These are phyloP conservation scores for Cytospora piceicola DNA, from an alignment of 2,329 filamentous ascomycete genomes.

Conservation along the genomic window DNA sequence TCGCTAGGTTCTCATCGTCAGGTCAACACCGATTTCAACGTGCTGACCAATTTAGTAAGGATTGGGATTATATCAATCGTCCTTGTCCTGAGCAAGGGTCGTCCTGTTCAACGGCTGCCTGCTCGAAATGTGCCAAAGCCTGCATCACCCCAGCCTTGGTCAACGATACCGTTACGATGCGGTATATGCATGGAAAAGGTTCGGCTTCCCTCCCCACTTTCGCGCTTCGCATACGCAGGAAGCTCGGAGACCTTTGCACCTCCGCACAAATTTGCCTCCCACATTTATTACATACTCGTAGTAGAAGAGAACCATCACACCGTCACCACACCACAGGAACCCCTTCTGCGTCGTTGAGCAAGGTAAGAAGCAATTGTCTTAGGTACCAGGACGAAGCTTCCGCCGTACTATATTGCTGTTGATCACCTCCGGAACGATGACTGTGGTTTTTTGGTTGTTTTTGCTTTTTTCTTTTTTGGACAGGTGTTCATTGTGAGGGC, in stretches of 20 bases:
- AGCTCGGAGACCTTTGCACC: background rate
- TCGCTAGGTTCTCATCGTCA: background rate
- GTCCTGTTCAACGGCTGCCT: background rate
- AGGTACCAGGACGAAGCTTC: background rate
- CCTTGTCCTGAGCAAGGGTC: background rate
- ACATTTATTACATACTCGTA: background rate
- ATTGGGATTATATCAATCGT: background rate
- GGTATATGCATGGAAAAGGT: background rate
- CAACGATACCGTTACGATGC: background rate
- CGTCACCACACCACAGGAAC: background rate
- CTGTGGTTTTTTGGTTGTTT: constrained; percentile 12
- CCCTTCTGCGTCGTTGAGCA: background rate
- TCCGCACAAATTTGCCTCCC: constrained; percentile 18
- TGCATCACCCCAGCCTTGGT: constrained; percentile 1
- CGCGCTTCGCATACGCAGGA: constrained; percentile 12
- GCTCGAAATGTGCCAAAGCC: background rate
- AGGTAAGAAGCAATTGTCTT: background rate
- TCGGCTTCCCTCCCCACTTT: background rate
- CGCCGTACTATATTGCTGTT: background rate
- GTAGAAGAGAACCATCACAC: background rate
- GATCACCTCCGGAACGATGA: background rate
- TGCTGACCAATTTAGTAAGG: background rate
- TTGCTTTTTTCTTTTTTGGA: too few species aligned
- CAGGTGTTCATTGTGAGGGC: background rate
- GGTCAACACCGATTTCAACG: background rate